A percentile compares a stretch with the other conserved stretches of the same genome.
These are phyloP conservation scores for Quercus mongolica DNA, from an alignment of 306 rosid species.

Conservation along the genomic window DNA sequence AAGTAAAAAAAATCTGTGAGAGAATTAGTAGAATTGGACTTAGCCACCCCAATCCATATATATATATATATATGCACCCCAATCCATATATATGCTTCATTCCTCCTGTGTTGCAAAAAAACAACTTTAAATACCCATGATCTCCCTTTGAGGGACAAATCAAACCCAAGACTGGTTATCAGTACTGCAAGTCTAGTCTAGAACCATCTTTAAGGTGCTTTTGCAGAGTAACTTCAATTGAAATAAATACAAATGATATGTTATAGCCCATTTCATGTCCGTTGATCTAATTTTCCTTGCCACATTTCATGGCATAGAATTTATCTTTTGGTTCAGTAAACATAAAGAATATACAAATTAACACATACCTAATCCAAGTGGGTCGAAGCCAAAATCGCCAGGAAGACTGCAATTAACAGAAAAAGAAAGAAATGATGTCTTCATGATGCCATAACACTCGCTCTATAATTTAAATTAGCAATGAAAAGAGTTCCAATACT, in stretches of 20 bases:
- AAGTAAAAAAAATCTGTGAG: too few species aligned
- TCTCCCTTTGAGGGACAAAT: too few species aligned
- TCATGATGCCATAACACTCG: not conserved
- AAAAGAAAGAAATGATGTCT: conserved; percentile 3
- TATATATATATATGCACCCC: too few species aligned
- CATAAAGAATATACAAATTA: not conserved
- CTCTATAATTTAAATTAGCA: too few species aligned
- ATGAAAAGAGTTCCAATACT: too few species aligned
- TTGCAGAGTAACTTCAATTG: not conserved
- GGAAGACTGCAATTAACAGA: conserved; percentile 56
- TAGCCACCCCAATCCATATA: too few species aligned
- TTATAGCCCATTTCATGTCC: not conserved
- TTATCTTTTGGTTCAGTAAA: not conserved
- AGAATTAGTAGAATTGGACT: too few species aligned
- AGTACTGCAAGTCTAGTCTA: too few species aligned
- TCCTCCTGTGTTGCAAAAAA: too few species aligned
- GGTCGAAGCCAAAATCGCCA: conserved; percentile 95
- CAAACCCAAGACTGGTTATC: not conserved
- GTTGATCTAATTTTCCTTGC: not conserved
- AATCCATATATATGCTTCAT: too few species aligned
- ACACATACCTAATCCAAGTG: conserved; percentile 79
- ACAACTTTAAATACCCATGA: too few species aligned
- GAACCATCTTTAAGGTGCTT: not conserved
- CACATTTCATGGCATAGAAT: not conserved
- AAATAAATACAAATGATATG: not conserved